Base-by-base conservation (phyloP, 2,329 filamentous ascomycete species). In the Aureobasidium leucospermi region DNA sequence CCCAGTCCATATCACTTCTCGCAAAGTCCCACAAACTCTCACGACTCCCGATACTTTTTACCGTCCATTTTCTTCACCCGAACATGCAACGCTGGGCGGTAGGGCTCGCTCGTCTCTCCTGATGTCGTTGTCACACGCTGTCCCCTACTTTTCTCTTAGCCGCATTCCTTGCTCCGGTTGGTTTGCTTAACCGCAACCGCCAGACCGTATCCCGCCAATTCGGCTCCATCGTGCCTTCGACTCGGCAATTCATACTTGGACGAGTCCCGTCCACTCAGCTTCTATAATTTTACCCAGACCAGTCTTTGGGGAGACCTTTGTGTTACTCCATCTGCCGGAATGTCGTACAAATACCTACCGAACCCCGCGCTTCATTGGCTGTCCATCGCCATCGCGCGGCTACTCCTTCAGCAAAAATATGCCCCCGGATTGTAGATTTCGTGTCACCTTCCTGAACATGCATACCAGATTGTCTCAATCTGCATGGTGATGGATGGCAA, bases 111-210 rank as follows among this genome's bases (percentile, higher is more conserved):
- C 47, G 3, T 38, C 23, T 55, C n/a, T 34, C 10, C 51, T 55
- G 51, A 55, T 42, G 51, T 55, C 51, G 38, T 55, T 34, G 16
- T 45, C 42, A 45, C 42, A 42, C 34, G 34, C 34, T 36, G 16
- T 31, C 13, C 32, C 36, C 51, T 34, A 8, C 28, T 23, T 34
- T 32, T 31, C 7, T 19, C 16, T 23, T 43, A 55, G 51, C 39
- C 38, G 51, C 51, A 55, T 55, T 55, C 51, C 51, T 43, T 32
- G 39, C 51, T 55, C 51, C 51, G 51, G 51, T 55, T 55, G 51
- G 51, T 31, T 29, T 55, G 51, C 51, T 43, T 55, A 55, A 55
- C 51, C 51, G 51, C 51, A 39, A 49, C 47, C 47, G 47, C 47
- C 43, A 49, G 48, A 19, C n/a, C 51, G n/a, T 55, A 42, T 55